Evolutionary conservation across 129 eudicot species (phyloP), one percentile per base, ranked within the genome.

Genomic region (Pulicaria dysenterica): DNA sequence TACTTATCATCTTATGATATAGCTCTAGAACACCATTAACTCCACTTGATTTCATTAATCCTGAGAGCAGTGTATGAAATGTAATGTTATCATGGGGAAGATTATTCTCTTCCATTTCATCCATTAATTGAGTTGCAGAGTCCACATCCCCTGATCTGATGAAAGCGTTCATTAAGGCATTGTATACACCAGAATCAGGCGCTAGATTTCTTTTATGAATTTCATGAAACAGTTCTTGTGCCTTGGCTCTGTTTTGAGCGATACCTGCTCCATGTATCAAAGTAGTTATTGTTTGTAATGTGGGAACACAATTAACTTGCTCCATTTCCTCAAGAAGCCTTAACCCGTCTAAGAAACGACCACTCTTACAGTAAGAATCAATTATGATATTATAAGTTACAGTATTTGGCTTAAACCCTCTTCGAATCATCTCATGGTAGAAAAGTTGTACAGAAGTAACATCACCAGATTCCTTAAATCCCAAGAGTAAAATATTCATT

Each of bases 191-290:
- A 37, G 78, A 73, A 82, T 92, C 98, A 0, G 85, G 87, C 63
- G 13, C 42, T 70, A 92, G 69, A 12, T 76, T 75, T 82, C 96
- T 86, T 19, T 19, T 46, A 3, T 50, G 51, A 6, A 89, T 85
- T 56, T 89, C 97, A 49, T 81, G 55, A 17, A 89, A 92, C 56
- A 92, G 62, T 67, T 89, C 72, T 41, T 72, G 85, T 34, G 97
- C 96, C 64, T 78, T 77, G 16, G 72, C 43, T 51, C 77, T 44
- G 64, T 92, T 86, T 72, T 86, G 85, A 75, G 80, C 86, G 54
- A 92, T 58, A 34, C 96, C 97, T n/a, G 97, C 96, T 34, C 97
- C 97, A 74, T 91, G 97, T 63, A 91, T 89, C 76, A 91, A 69
- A 63, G 96, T 89, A 16, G 97, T 88, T 66, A 88, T 64, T 51